Base-by-base conservation (phyloP, 202 grass and related monocot species). In the Brachypodium distachyon region DNA sequence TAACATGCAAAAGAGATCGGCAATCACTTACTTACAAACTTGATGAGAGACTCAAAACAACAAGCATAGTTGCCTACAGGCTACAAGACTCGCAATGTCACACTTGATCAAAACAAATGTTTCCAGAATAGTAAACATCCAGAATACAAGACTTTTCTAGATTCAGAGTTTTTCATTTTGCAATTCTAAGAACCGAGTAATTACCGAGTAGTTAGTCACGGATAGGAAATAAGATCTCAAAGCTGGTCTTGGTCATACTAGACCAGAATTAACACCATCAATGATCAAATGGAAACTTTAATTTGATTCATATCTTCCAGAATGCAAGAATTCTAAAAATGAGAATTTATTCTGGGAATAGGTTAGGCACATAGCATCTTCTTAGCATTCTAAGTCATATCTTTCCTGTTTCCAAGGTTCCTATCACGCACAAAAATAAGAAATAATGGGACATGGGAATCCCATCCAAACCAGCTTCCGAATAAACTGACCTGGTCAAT, bases 1-100 rank as follows among this genome's bases (percentile, higher is more conserved):
- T 41, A 32, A 18, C 12, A 61, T 60, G 55, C 18, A 4, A 44
- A 28, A 31, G 0, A 12, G 5, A 53, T 21, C 8, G 29, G 48
- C 51, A 52, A 55, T 67, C 37, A 25, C 49, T 76, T 28, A 34
- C 43, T 87, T n/a, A 53, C 48, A 66, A 23, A 33, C 19, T 43
- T 73, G 64, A 78, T 52, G 9, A 62, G 23, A 80, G 31, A 25
- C 26, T 78, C 25, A 74, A 82, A 6, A 74, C 49, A 66, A 38
- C 4, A 42, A 25, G 33, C 52, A 28, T 31, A 63, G 6, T 42
- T 37, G 40, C 46, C 37, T 12, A 74, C 4, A 2, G 25, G 8
- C 37, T 12, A 74, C 4, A 2, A 31, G 8, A 63, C 75, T n/a
- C 9, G 12, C 28, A 58, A 44, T 37, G 31, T 67, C 12, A 23